Conservation (phyloP, 495 filamentous ascomycete species). For the Penicilliopsis zonata region DNA sequence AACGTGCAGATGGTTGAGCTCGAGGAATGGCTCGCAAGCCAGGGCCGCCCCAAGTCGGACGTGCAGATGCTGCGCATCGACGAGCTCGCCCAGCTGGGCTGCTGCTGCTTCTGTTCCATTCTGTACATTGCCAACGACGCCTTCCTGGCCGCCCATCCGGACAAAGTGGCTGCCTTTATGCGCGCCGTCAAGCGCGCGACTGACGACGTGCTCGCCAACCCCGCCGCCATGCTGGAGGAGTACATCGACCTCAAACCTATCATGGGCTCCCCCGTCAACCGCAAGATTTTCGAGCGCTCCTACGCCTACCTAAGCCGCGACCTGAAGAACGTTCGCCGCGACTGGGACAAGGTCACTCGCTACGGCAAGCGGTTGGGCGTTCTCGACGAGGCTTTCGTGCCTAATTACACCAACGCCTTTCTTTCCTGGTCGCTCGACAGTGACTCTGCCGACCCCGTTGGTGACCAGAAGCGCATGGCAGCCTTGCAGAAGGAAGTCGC, state of each 20-base stretch:
- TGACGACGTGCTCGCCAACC: slow-evolving; percentile 51
- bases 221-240: slow-evolving; percentile 44
- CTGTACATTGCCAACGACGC: slow-evolving; percentile 59
- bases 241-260: slow-evolving; percentile 57
- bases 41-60: slow-evolving; percentile 45
- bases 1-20: slow-evolving; percentile 67
- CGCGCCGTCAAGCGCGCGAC: slow-evolving; percentile 53
- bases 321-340: slow-evolving; percentile 55
- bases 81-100: slow-evolving; percentile 57
- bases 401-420: slow-evolving; percentile 59
- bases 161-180: slow-evolving; percentile 47
- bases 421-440: slow-evolving; percentile 47
- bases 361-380: slow-evolving; percentile 57
- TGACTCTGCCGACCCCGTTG: slow-evolving; percentile 47
- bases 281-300: slow-evolving; percentile 61
- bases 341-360: slow-evolving; percentile 58
- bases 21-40: slow-evolving; percentile 51
- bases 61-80: slow-evolving; percentile 67
- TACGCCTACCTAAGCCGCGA: slow-evolving; percentile 61
- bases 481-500: slow-evolving; percentile 47
- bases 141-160: slow-evolving; percentile 48
- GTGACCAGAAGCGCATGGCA: slow-evolving; percentile 56
- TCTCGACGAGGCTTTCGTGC: slow-evolving; percentile 40
- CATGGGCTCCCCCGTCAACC: slow-evolving; percentile 52
- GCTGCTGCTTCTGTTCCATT: slow-evolving; percentile 67